Percentiles rank a stretch among this genome's conserved stretches.
Evolutionary conservation across 2,329 filamentous ascomycete species (phyloP).

Genomic region (Colletotrichum gloeosporioides): DNA sequence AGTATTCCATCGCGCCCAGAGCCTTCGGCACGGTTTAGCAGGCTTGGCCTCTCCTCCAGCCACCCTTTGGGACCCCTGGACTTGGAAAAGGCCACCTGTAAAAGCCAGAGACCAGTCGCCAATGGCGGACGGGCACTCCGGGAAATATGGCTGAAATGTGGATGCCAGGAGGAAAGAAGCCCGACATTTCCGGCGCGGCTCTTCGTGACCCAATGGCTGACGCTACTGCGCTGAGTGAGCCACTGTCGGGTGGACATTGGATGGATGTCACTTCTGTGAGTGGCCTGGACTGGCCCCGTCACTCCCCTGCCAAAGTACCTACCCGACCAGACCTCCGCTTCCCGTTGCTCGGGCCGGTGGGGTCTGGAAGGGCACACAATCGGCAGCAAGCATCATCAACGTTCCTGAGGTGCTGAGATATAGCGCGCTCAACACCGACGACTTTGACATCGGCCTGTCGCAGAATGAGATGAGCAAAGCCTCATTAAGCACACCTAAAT

Average conservation of each 20-base stretch:
- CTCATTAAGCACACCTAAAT: not conserved
- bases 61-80: not conserved
- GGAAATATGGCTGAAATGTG: not conserved
- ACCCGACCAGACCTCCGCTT: not conserved
- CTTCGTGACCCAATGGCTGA: not conserved
- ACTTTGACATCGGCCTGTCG: not conserved
- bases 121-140: not conserved
- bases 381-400: not conserved
- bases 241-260: not conserved
- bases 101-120: not conserved
- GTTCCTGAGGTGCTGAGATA: not conserved
- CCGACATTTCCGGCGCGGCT: not conserved
- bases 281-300: not conserved
- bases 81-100: slow-evolving; percentile 18
- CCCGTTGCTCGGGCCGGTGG: not conserved
- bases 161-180: not conserved
- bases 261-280: not conserved
- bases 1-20: not conserved
- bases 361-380: slow-evolving; percentile 7
- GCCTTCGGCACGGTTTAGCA: not conserved
- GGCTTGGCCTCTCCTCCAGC: slow-evolving; percentile 1
- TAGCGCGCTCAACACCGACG: not conserved
- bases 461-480: not conserved
- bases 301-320: not conserved
- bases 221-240: not conserved